phyloP scores from a whole-genome alignment of 1,284 basidiomycete species.

The Macrocystidia cucumis region DNA sequence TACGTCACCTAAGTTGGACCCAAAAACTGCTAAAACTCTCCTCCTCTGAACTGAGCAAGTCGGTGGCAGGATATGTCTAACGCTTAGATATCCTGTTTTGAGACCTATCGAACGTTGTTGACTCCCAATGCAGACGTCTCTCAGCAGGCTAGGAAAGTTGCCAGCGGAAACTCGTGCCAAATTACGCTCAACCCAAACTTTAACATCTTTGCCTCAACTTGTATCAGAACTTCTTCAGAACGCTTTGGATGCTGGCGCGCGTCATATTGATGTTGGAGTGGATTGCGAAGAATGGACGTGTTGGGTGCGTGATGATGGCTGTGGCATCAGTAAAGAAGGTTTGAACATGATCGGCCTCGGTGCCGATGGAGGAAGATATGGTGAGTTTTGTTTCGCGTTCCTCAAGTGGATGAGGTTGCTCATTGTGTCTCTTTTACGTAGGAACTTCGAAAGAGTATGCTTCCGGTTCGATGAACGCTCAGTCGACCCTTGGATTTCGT shows the following conservation, averaged over 20 bases:
- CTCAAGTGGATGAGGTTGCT: background rate
- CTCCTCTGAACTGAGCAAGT: too few relatives aligned
- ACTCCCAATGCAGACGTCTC: too few relatives aligned
- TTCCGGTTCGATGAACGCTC: constrained; percentile 35
- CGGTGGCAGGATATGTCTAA: too few relatives aligned
- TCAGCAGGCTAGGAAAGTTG: constrained; percentile 40
- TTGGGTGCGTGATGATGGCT: constrained; percentile 80
- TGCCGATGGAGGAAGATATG: constrained; percentile 51
- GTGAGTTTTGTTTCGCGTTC: constrained; percentile 31
- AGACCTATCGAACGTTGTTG: too few relatives aligned
- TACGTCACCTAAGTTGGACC: too few relatives aligned
- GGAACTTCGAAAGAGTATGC: constrained; percentile 70
- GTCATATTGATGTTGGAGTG: constrained; percentile 55
- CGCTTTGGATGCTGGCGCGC: constrained; percentile 64
- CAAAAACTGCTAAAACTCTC: too few relatives aligned
- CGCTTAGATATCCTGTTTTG: too few relatives aligned
- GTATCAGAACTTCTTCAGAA: constrained; percentile 84
- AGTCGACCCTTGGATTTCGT: constrained; percentile 78
- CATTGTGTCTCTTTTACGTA: constrained; percentile 18
- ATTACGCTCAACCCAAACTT: constrained; percentile 75
- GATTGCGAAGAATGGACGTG: constrained; percentile 68
- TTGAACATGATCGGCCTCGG: constrained; percentile 47
- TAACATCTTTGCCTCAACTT: constrained; percentile 74
- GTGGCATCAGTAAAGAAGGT: constrained; percentile 58
- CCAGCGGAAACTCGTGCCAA: constrained; percentile 47